These are phyloP conservation scores for Phytophthora idaei DNA, from an alignment of 352 stramenopile genomes.

Conservation along the genomic window DNA sequence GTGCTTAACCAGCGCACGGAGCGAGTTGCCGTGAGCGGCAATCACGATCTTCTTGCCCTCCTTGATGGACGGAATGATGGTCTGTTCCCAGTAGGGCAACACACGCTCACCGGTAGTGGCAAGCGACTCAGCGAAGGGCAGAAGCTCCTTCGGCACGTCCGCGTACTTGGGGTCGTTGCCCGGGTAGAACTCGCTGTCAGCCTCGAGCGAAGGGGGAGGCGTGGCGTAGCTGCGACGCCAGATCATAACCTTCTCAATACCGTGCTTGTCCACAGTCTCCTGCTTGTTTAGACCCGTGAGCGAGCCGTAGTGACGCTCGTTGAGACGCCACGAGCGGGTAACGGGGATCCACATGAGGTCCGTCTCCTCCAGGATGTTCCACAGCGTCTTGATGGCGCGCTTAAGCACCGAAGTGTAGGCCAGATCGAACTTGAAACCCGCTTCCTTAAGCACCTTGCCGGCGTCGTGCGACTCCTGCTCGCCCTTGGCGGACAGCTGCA, in stretches of 20 bases:
- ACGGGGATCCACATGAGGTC: constrained; percentile 98
- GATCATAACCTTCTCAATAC: constrained; percentile 97
- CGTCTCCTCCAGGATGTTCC: constrained; percentile 96
- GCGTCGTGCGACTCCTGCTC: constrained; percentile 94
- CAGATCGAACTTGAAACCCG: constrained; percentile 94
- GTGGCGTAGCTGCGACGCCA: constrained; percentile 98
- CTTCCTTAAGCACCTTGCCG: constrained; percentile 93
- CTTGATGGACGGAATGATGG: constrained; percentile 95
- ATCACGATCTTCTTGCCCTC: constrained; percentile 97
- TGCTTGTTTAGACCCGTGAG: constrained; percentile 99
- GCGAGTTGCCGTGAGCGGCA: constrained; percentile 97
- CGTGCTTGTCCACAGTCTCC: constrained; percentile 98
- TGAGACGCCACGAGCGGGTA: constrained; percentile 93
- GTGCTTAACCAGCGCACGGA: constrained; percentile 98
- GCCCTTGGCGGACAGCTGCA: constrained; percentile 89
- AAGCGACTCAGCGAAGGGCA: constrained; percentile 95
- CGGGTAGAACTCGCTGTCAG: constrained; percentile 88
- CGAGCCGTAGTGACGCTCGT: constrained; percentile 99
- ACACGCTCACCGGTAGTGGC: constrained; percentile 94
- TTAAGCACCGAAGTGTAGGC: constrained; percentile 97
- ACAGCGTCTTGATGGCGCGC: constrained; percentile 97
- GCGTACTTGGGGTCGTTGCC: constrained; percentile 93
- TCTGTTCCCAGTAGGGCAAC: constrained; percentile 95
- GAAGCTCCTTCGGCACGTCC: constrained; percentile 86
- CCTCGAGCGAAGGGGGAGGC: constrained; percentile 93